These are phyloP conservation scores for Leccinum olivaceoglutinosum DNA, from an alignment of 1,284 basidiomycete genomes.

Conservation along the genomic window DNA sequence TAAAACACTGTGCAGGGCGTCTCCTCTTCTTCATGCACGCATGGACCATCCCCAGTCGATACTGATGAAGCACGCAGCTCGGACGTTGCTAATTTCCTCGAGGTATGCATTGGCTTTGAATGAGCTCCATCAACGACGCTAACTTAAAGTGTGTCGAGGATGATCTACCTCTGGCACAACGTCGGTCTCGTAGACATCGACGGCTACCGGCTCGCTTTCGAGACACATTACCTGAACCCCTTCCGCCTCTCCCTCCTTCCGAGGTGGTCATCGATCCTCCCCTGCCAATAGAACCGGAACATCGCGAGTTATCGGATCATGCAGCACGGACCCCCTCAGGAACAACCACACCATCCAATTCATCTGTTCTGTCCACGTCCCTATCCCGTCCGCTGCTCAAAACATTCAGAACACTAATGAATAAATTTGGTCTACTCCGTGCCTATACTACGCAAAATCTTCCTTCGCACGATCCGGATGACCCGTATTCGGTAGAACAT, in stretches of 20 bases:
- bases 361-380: rapidly evolving
- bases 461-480: background rate
- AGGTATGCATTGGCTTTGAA: background rate
- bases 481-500: background rate
- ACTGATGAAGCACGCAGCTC: rapidly evolving
- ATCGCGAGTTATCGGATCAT: rapidly evolving
- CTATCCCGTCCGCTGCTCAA: background rate
- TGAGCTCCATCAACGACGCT: rapidly evolving
- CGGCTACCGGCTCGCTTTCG: background rate
- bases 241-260: background rate
- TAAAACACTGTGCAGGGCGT: background rate
- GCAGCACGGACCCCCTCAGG: background rate
- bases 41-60: rapidly evolving
- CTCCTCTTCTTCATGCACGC: background rate
- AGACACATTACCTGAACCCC: background rate
- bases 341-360: rapidly evolving
- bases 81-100: background rate
- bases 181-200: background rate
- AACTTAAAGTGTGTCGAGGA: background rate
- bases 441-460: background rate
- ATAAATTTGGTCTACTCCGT: background rate
- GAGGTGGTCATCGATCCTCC: background rate
- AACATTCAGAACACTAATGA: background rate
- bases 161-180: background rate
- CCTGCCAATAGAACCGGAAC: background rate